A percentile compares a stretch with the other conserved stretches of the same genome.
phyloP scores from a whole-genome alignment of 345 rosid genomes.

The Sonneratia caseolaris region DNA sequence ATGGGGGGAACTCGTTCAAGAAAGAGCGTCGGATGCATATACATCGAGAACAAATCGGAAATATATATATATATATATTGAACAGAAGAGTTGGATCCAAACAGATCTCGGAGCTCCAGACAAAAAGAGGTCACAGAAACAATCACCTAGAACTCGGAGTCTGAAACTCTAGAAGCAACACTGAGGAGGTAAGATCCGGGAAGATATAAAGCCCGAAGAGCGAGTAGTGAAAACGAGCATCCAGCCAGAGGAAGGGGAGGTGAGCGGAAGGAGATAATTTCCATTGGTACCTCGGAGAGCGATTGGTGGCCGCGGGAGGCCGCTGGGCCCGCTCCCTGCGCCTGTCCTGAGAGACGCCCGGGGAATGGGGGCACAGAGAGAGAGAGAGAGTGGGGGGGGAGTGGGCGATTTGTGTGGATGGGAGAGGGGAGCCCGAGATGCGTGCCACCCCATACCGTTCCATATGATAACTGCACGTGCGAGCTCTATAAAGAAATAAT shows the following conservation, averaged over 20 bases:
- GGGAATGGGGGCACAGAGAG: neutral
- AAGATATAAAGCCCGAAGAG: neutral
- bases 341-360: neutral
- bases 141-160: neutral
- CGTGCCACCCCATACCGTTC: too few relatives aligned
- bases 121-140: neutral
- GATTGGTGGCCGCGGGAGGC: neutral
- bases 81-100: neutral
- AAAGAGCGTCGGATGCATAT: neutral
- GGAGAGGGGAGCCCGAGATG: neutral
- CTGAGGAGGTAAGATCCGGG: neutral
- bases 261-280: neutral
- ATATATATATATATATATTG: neutral
- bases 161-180: neutral
- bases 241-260: neutral
- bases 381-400: too few relatives aligned
- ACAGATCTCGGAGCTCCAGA: neutral
- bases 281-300: neutral
- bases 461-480: too few relatives aligned
- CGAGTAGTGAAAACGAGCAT: neutral
- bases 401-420: neutral
- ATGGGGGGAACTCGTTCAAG: neutral
- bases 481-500: too few relatives aligned
- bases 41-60: neutral
- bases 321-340: neutral